phyloP scores from a whole-genome alignment of 768 basidiomycete genomes.

The Hericium coralloides region DNA sequence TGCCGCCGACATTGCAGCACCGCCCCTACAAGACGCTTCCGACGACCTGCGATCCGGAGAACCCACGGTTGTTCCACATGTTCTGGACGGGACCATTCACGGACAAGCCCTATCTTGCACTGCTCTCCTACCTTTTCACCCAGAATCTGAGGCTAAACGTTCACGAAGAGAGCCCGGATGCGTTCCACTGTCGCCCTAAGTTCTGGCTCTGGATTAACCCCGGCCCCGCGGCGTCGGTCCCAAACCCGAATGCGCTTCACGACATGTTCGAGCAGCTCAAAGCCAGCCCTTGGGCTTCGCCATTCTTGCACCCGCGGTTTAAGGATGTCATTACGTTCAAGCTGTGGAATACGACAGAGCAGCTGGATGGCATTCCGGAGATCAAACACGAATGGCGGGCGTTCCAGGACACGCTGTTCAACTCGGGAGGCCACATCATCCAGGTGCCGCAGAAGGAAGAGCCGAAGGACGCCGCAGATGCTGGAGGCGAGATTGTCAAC shows the following conservation, averaged over 20 bases:
- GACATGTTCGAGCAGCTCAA: conserved; percentile 83
- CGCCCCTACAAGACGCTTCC: conserved; percentile 47
- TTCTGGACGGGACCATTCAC: conserved; percentile 99
- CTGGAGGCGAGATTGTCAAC: conserved; percentile 15
- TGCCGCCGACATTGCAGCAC: conserved; percentile 45
- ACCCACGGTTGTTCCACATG: conserved; percentile 92
- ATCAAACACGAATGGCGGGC: conserved; percentile 85
- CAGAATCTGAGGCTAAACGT: conserved; percentile 85
- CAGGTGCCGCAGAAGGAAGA: conserved; percentile 44
- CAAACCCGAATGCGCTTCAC: conserved; percentile 68
- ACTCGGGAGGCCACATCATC: conserved; percentile 74
- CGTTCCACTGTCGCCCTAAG: conserved; percentile 71
- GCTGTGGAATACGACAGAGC: conserved; percentile 98
- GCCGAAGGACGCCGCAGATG: conserved; percentile 21
- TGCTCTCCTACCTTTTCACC: conserved; percentile 91
- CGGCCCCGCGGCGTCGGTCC: conserved; percentile 86
- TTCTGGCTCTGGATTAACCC: conserved; percentile 99
- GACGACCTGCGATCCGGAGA: conserved; percentile 71
- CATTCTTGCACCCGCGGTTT: conserved; percentile 90
- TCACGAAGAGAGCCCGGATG: conserved; percentile 36
- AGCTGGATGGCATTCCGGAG: conserved; percentile 86
- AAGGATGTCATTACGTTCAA: conserved; percentile 90
- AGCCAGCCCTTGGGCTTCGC: conserved; percentile 87
- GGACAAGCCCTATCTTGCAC: conserved; percentile 94
- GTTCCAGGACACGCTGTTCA: conserved; percentile 71